Evolutionary conservation across 257 asterid genomes (phyloP).

Genomic region (Jacaranda mimosifolia): DNA sequence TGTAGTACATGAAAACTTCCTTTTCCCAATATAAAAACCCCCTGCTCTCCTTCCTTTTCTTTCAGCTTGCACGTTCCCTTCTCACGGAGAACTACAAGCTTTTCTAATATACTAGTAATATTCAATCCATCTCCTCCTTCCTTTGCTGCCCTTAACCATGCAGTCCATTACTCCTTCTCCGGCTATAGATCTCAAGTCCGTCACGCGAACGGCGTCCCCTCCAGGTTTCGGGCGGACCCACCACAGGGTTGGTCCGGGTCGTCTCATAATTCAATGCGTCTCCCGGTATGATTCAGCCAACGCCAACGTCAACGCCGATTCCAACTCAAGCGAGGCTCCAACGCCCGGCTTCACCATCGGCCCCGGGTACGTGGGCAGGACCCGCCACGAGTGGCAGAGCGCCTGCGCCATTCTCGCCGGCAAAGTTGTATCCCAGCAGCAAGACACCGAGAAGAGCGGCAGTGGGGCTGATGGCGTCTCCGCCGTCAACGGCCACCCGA

Average conservation of each 20-base stretch:
- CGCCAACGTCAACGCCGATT: constrained; percentile 15
- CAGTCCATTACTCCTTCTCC: constrained; percentile 39
- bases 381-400: constrained; percentile 84
- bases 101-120: neutral
- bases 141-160: constrained; percentile 20
- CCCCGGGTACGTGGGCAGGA: constrained; percentile 41
- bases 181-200: constrained; percentile 40
- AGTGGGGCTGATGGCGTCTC: constrained; percentile 47
- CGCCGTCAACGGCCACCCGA: constrained; percentile 60
- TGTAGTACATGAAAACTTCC: neutral
- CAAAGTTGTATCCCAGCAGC: constrained; percentile 74
- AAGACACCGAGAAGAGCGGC: constrained; percentile 49
- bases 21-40: constrained; percentile 35
- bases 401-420: constrained; percentile 80
- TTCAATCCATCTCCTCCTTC: neutral
- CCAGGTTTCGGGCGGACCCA: constrained; percentile 29
- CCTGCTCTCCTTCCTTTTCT: neutral
- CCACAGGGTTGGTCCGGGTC: constrained; percentile 33
- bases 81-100: constrained; percentile 27
- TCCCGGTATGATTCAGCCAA: constrained; percentile 49
- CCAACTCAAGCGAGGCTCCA: constrained; percentile 5
- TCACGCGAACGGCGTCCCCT: constrained; percentile 27
- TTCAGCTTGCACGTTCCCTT: constrained; percentile 38
- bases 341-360: neutral
- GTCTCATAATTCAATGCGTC: constrained; percentile 36